Evolutionary conservation across 1,139 yeast species (phyloP).

Genomic region (Meyerozyma sp.): DNA sequence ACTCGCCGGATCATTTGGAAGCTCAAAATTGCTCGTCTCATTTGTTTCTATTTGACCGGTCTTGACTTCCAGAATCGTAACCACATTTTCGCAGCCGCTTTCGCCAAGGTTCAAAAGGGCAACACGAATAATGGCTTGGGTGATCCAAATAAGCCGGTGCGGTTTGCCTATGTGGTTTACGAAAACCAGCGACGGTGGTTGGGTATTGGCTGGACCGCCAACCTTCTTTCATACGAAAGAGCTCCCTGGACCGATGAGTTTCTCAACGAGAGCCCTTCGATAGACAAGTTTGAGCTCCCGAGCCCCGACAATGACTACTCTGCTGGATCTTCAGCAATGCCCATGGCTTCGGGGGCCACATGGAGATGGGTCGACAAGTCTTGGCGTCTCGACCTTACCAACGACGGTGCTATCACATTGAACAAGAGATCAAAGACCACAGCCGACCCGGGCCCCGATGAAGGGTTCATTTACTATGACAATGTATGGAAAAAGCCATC

Average conservation of each 20-base stretch:
- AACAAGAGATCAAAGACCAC: slow-evolving; percentile 62
- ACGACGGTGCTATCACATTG: slow-evolving; percentile 77
- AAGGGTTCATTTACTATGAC: slow-evolving; percentile 84
- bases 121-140: slow-evolving; percentile 14
- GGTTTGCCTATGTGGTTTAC: slow-evolving; percentile 88
- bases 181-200: slow-evolving; percentile 97
- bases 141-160: slow-evolving; percentile 50
- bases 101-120: slow-evolving; percentile 55
- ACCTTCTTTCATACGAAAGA: slow-evolving; percentile 84
- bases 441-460: slow-evolving; percentile 73
- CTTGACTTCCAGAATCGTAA: slow-evolving; percentile 61
- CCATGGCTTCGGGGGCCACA: slow-evolving; percentile 56
- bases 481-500: slow-evolving; percentile 93
- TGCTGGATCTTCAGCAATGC: slow-evolving; percentile 16
- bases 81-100: slow-evolving; percentile 50
- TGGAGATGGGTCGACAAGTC: slow-evolving; percentile 96
- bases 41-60: slow-evolving; percentile 81
- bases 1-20: slow-evolving; percentile 83
- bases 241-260: slow-evolving; percentile 98
- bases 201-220: slow-evolving; percentile 97
- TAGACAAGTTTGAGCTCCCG: slow-evolving; percentile 76
- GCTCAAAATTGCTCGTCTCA: slow-evolving; percentile 61
- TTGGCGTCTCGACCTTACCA: slow-evolving; percentile 86
- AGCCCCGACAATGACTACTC: slow-evolving; percentile 23
- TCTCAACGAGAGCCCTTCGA: slow-evolving; percentile 74